Evolutionary conservation across 495 filamentous ascomycete species (phyloP).

Genomic region (Penicillium arizonense): DNA sequence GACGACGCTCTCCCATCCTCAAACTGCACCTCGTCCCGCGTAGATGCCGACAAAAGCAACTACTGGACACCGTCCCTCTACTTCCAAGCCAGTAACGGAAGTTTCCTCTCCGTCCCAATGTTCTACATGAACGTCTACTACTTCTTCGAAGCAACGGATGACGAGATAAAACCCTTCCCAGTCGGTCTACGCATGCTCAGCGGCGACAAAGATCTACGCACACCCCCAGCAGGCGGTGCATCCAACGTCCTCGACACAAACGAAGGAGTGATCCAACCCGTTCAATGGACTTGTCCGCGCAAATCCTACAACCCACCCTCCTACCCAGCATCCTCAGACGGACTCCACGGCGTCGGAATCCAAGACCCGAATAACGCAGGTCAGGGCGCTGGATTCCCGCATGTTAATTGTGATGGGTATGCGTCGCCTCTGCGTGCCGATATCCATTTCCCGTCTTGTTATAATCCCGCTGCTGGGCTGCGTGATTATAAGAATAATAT

Average conservation of each 20-base stretch:
- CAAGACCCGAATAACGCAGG: constrained; percentile 14
- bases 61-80: constrained; percentile 77
- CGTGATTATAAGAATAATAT: constrained; percentile 14
- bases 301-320: constrained; percentile 10
- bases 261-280: constrained; percentile 10
- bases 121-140: constrained; percentile 74
- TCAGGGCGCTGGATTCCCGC: constrained; percentile 42
- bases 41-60: constrained; percentile 67
- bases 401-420: constrained; percentile 53
- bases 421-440: constrained; percentile 52
- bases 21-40: constrained; percentile 63
- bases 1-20: constrained; percentile 57
- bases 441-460: constrained; percentile 55
- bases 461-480: constrained; percentile 13
- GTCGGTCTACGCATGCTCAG: constrained; percentile 72
- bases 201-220: constrained; percentile 48
- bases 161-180: constrained; percentile 66
- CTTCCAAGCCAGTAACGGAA: constrained; percentile 61
- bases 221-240: constrained; percentile 7
- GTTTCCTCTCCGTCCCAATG: constrained; percentile 66
- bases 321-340: constrained; percentile 9
- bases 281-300: constrained; percentile 18
- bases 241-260: constrained; percentile 6
- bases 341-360: constrained; percentile 14
- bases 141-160: constrained; percentile 54